A percentile compares a stretch with the other conserved stretches of the same genome.
phyloP scores from a whole-genome alignment of 2,329 filamentous ascomycete genomes.

The Trichoderma breve region DNA sequence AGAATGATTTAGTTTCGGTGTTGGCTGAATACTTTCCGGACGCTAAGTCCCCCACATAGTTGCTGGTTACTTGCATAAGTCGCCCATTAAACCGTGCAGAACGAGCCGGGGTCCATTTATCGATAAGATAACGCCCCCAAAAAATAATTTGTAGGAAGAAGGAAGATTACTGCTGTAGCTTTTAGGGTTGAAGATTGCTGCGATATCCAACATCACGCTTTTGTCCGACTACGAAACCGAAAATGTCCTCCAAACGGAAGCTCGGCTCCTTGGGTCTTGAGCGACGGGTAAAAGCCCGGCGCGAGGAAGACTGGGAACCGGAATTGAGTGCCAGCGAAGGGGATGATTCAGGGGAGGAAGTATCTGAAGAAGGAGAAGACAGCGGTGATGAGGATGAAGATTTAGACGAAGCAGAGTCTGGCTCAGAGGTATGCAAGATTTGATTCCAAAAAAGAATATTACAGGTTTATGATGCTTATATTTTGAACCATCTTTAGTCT shows the following conservation, averaged over 20 bases:
- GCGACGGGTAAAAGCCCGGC: slow-evolving; percentile 44
- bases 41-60: background rate
- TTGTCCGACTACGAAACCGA: background rate
- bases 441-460: background rate
- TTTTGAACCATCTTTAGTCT: slow-evolving; percentile 20
- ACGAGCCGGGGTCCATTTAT: background rate
- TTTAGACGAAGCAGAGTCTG: slow-evolving; percentile 23
- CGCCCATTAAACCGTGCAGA: background rate
- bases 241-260: slow-evolving; percentile 38
- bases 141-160: background rate
- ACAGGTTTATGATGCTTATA: background rate
- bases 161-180: background rate
- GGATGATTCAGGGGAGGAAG: slow-evolving; percentile 30
- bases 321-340: slow-evolving; percentile 37
- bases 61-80: slow-evolving; percentile 16
- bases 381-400: slow-evolving; percentile 34
- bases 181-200: background rate
- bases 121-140: slow-evolving; percentile 1
- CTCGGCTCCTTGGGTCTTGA: slow-evolving; percentile 37
- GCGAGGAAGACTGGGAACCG: slow-evolving; percentile 44
- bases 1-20: background rate
- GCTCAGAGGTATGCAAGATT: slow-evolving; percentile 29
- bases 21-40: background rate
- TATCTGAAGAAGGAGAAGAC: slow-evolving; percentile 32
- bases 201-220: background rate